phyloP scores from a whole-genome alignment of 306 rosid species.

The Arachis hypogaea region DNA sequence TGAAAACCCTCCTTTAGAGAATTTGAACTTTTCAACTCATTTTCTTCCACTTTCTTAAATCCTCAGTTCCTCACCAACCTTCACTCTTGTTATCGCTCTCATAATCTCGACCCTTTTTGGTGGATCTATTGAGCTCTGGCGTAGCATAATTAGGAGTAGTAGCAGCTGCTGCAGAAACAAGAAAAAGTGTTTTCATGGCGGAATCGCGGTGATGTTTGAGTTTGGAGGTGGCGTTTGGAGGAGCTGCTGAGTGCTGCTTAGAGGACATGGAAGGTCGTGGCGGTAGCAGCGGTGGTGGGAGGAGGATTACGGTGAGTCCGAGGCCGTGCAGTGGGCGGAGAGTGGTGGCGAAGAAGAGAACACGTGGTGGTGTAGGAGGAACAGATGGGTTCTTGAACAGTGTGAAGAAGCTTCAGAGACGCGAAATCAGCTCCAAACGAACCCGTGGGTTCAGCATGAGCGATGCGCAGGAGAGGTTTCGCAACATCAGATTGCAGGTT shows the following conservation, averaged over 20 bases:
- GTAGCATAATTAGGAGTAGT: too few species aligned
- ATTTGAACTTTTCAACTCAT: too few species aligned
- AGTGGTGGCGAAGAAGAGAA: conserved; percentile 57
- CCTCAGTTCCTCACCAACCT: too few species aligned
- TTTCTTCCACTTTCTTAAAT: too few species aligned
- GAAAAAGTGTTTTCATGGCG: too few species aligned
- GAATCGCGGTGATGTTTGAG: conserved; percentile 1
- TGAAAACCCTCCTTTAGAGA: too few species aligned
- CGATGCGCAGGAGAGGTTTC: conserved; percentile 65
- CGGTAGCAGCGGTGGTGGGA: conserved; percentile 27
- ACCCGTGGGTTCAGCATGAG: conserved; percentile 66
- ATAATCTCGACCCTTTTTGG: too few species aligned
- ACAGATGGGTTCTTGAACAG: conserved; percentile 64
- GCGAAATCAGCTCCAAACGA: conserved; percentile 66
- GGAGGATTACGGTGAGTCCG: conserved; percentile 65
- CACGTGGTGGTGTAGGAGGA: conserved; percentile 42
- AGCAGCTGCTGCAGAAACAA: too few species aligned
- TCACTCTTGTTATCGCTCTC: too few species aligned
- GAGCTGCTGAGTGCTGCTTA: too few species aligned
- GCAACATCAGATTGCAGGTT: conserved; percentile 66
- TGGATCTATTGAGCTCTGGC: too few species aligned
- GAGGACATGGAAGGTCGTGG: conserved; percentile 46
- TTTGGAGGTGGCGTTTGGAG: neutral
- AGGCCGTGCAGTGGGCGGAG: conserved; percentile 62
- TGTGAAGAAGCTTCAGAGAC: conserved; percentile 67